Base-by-base conservation (phyloP, 1,284 basidiomycete genomes). In the Pseudozyma hubeiensis region DNA sequence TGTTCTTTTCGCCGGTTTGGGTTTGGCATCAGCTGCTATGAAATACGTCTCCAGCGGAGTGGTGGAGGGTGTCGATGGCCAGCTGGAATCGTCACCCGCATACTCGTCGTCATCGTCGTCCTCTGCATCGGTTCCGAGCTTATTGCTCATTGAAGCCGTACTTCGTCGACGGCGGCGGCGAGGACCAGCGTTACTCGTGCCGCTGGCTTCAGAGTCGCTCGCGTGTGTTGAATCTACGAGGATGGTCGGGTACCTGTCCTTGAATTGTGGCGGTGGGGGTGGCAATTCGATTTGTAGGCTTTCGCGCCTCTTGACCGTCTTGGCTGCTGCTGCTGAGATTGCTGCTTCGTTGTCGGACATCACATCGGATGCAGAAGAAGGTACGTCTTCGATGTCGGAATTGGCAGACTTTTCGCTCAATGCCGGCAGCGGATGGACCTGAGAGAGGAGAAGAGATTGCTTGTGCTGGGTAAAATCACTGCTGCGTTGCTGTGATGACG, bases 61-160 rank as follows among this genome's bases (percentile, higher is more conserved):
- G 3, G 65, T 69, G 14, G 71, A 74, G 13, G 71, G 71, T 0
- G 71, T 74, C 1, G 71, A 74, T 7, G 71, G 71, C 71, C 71
- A 74, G 56, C 71, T 74, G 14, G 71, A 74, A 29, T 74, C 63
- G 33, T 74, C 71, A n/a, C 65, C 71, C 2, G 54, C 65, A 35
- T 53, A 60, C 0, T 52, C 53, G 2, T 57, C 55, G 30, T 68
- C 65, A 7, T 64, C 70, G 24, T 68, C 64, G n/a, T 65, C 64
- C 10, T 53, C 53, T 8, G 7, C 56, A n/a, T 59, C 60, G 5
- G 5, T 53, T 10, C 57, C 53, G 24, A 61, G 57, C 53, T 19
- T 53, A 29, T 58, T 47, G 50, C 41, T 51, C 16, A 50, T 61
- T 14, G 64, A 66, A 9, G 70, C 53, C 9, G 58, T 63, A 48